Conservation (phyloP, 1,139 yeast genomes). For the Hemisphaericaspora lyxosophila region DNA sequence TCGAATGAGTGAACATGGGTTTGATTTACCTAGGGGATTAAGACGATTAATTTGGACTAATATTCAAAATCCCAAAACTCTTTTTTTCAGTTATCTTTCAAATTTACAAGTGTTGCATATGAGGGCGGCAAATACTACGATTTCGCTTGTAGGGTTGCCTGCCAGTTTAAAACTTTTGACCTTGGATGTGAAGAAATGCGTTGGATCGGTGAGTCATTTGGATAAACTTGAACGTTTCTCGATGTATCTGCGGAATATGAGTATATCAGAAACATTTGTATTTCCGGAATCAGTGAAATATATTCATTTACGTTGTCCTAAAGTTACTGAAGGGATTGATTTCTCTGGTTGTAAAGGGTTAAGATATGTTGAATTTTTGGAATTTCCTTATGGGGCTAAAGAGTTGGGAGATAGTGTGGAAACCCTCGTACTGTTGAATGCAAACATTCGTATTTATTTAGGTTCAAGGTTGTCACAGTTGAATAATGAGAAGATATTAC, state of each 20-base stretch:
- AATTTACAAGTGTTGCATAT: no score
- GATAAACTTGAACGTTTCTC: neutral
- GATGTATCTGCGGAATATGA: no score
- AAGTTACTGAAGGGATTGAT: neutral
- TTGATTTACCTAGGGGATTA: neutral
- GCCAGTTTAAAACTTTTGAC: neutral
- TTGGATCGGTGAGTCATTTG: neutral
- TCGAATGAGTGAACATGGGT: neutral
- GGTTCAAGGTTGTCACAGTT: neutral
- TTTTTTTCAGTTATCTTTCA: no score
- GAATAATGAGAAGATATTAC: neutral
- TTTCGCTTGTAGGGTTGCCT: no score
- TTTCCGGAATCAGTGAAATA: constrained; percentile 1
- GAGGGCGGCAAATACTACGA: no score
- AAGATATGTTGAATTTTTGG: neutral
- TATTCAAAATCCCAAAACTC: no score
- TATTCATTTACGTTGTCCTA: no score
- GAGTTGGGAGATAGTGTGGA: neutral
- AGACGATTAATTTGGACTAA: neutral
- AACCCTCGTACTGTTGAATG: neutral
- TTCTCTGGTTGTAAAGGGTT: neutral
- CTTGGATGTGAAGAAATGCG: neutral
- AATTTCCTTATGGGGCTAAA: neutral
- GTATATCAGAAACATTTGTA: neutral
- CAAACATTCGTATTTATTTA: neutral